Evolutionary conservation across 2,329 filamentous ascomycete species (phyloP), one percentile per base, ranked within the genome.

Genomic region (Fusarium concolor): DNA sequence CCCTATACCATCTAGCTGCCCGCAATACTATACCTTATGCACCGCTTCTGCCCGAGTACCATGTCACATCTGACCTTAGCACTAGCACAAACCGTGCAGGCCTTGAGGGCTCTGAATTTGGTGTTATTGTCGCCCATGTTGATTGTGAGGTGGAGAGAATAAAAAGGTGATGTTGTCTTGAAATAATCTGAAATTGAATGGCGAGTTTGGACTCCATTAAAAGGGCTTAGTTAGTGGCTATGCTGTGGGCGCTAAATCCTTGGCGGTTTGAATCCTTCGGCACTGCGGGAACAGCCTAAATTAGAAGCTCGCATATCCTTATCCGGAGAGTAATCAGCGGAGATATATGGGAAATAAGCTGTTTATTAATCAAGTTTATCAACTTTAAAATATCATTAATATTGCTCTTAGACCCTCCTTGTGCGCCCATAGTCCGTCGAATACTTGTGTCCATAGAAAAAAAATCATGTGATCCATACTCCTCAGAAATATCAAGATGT

Each of bases 51-150:
- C 5, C 62, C 62, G 10, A 22, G 20, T 0, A 64, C 12, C 38
- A 45, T 52, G 7, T 65, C 59, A 6, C 62, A 65, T 9, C 62
- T 62, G 6, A 51, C 45, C 2, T 66, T 66, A n/a, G 56, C 62
- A 31, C 20, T 20, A 3, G 50, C 62, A 15, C 62, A 66, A 1
- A 54, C 51, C 2, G 43, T 49, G 31, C 63, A 66, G 7, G 56
- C 49, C 14, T 66, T 52, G 12, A 66, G 49, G 8, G 38, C 39
- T 18, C 28, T 61, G 1, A 37, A 1, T 14, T 31, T 55, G 1
- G 22, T n/a, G n/a, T 33, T n/a, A 10, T 56, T 35, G 8, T 10
- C 9, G 6, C 51, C 62, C 62, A 60, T 61, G 2, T 33, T 24
- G 28, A 42, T 9, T 3, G 12, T 9, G 35, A 43, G 12, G 20